Evolutionary conservation across 1,284 basidiomycete genomes (phyloP), one percentile per base, ranked within the genome.

Genomic region (Ceratobasidium sp.): DNA sequence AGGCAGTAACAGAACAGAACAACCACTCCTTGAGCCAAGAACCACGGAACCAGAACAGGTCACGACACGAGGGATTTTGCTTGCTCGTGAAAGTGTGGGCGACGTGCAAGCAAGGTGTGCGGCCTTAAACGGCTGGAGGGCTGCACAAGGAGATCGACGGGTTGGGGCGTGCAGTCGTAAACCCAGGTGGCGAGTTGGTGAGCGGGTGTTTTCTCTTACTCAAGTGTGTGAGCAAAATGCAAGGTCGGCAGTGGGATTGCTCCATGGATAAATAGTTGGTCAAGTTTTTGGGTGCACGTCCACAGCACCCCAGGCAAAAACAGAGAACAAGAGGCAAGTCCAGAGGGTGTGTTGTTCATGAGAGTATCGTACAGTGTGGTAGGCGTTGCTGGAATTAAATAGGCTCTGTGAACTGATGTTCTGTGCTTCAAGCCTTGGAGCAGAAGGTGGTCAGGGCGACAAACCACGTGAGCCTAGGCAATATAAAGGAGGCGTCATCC

Each of bases 181-280:
- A 29, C 25, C 25, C 25, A 29, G 25, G 25, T 29, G 25, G 25
- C 25, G 25, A 29, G 25, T 29, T 29, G 25, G 25, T 29, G 25
- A 29, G 25, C 25, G 25, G 25, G 25, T 29, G 25, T 29, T 29
- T 29, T 29, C 25, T 29, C 25, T 29, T 29, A 29, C 25, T 29
- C 25, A 29, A 29, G 25, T 29, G 25, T 29, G 25, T 29, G 25
- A 29, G 25, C 25, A 29, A 29, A 29, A 29, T 29, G 25, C 25
- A 29, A 29, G 25, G 25, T 29, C 25, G 25, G 25, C 25, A 29
- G 25, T 29, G 25, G 25, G 25, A 29, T 65, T 65, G 62, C 29
- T 67, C 65, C 65, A 67, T 67, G 25, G 46, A 29, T 8, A 29
- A 67, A 11, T 44, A 67, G 22, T 25, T 65, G 11, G 37, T 11